Percentiles rank a stretch among this genome's conserved stretches.
These are phyloP conservation scores for Polytrichum commune DNA, from an alignment of 225 moss, liverwort and hornwort species.

Conservation along the genomic window DNA sequence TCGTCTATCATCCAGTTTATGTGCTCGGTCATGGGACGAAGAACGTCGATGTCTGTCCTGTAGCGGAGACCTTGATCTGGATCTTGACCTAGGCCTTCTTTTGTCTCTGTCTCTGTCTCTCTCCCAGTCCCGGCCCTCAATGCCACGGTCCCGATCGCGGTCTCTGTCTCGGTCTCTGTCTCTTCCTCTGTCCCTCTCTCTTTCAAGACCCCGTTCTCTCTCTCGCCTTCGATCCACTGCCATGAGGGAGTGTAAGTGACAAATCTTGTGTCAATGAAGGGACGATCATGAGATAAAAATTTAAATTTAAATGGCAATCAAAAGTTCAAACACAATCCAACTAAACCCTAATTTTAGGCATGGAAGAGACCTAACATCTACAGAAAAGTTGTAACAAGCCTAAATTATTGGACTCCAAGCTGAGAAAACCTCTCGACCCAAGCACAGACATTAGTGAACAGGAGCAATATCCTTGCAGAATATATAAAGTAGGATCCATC, in stretches of 20 bases:
- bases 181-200: conserved; percentile 55
- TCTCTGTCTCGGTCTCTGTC: conserved; percentile 64
- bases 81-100: conserved; percentile 43
- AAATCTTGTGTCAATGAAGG: no score
- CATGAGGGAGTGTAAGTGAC: background rate
- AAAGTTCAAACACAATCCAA: no score
- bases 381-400: no score
- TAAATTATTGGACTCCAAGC: no score
- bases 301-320: no score
- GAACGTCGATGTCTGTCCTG: conserved; percentile 63
- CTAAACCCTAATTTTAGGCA: no score
- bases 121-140: conserved; percentile 41
- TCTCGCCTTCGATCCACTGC: conserved; percentile 77
- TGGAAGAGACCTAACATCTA: no score
- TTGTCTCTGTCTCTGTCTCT: conserved; percentile 71
- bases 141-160: conserved; percentile 40
- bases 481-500: no score
- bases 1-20: conserved; percentile 42
- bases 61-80: conserved; percentile 69
- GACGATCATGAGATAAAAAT: no score
- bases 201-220: conserved; percentile 69
- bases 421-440: no score
- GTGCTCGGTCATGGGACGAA: conserved; percentile 39
- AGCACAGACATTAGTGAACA: no score
- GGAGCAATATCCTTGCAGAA: no score